Conservation (phyloP, 2,329 filamentous ascomycete species). For the Fulvia fulva region DNA sequence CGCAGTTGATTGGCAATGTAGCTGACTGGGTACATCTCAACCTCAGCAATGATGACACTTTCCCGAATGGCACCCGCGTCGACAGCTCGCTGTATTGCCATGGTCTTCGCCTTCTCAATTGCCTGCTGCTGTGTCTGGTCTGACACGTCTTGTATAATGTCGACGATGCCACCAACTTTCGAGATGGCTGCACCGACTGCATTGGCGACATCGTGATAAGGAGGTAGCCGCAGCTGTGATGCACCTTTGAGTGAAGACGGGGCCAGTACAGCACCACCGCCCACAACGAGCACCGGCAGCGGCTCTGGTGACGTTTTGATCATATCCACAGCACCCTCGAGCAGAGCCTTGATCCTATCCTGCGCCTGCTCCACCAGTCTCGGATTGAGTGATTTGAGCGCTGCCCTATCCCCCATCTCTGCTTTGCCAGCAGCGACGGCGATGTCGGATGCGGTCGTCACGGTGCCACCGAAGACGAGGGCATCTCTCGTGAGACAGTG, state of each 20-base stretch:
- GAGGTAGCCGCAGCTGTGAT: slow-evolving; percentile 48
- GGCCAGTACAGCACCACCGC: slow-evolving; percentile 54
- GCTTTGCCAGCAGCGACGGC: slow-evolving; percentile 36
- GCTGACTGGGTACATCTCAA: slow-evolving; percentile 40
- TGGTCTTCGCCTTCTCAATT: slow-evolving; percentile 36
- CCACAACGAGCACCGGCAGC: slow-evolving; percentile 53
- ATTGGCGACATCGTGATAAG: slow-evolving; percentile 55
- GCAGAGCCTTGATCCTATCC: slow-evolving; percentile 42
- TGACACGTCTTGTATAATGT: slow-evolving; percentile 47
- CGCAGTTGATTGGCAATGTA: slow-evolving; percentile 35
- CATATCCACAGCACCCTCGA: slow-evolving; percentile 52
- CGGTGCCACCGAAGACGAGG: slow-evolving; percentile 51
- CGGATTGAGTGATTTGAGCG: slow-evolving; percentile 19
- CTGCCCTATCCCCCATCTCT: slow-evolving; percentile 24
- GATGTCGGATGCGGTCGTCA: slow-evolving; percentile 53
- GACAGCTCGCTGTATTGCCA: slow-evolving; percentile 37
- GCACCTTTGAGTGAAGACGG: slow-evolving; percentile 49
- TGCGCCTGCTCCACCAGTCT: slow-evolving; percentile 24
- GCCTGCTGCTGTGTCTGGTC: slow-evolving; percentile 38
- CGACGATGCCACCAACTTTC: slow-evolving; percentile 52
- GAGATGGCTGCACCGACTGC: slow-evolving; percentile 59
- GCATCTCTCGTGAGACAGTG: slow-evolving; percentile 48
- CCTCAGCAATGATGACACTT: slow-evolving; percentile 44
- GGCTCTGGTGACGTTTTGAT: slow-evolving; percentile 55
- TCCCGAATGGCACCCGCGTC: slow-evolving; percentile 33